These are phyloP conservation scores for Phytophthora lateralis DNA, from an alignment of 352 stramenopile species.

Conservation along the genomic window DNA sequence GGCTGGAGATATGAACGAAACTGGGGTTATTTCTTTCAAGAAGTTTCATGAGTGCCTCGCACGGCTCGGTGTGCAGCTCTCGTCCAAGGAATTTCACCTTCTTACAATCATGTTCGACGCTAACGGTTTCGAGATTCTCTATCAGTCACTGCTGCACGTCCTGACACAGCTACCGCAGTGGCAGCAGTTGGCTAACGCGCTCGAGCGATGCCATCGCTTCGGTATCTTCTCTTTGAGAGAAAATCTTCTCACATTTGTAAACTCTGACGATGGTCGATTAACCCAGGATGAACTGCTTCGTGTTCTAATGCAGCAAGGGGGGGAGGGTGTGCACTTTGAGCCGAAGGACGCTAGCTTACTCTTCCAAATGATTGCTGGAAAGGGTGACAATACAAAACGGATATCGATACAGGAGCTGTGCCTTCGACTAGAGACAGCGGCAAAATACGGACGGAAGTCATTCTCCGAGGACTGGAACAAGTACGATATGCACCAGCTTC, in stretches of 20 bases:
- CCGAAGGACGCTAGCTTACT: slow-evolving; percentile 43
- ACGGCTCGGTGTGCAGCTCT: slow-evolving; percentile 42
- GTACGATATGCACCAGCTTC: slow-evolving; percentile 52
- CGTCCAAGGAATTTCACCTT: slow-evolving; percentile 47
- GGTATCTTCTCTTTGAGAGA: slow-evolving; percentile 49
- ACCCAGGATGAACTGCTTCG: slow-evolving; percentile 47
- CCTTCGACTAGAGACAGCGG: slow-evolving; percentile 38
- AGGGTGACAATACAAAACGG: slow-evolving; percentile 4
- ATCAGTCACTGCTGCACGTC: slow-evolving; percentile 49
- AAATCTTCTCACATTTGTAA: slow-evolving; percentile 39
- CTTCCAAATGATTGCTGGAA: slow-evolving; percentile 37
- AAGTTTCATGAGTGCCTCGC: slow-evolving; percentile 49
- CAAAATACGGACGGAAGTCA: slow-evolving; percentile 11
- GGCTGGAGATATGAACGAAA: slow-evolving; percentile 55
- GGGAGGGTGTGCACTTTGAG: slow-evolving; percentile 39
- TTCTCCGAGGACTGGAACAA: slow-evolving; percentile 34
- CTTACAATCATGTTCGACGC: slow-evolving; percentile 57
- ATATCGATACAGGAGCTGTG: slow-evolving; percentile 47
- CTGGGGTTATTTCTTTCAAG: slow-evolving; percentile 45
- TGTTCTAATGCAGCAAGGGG: slow-evolving; percentile 39
- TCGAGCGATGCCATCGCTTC: slow-evolving; percentile 44
- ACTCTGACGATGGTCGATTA: slow-evolving; percentile 45
- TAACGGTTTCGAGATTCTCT: slow-evolving; percentile 57
- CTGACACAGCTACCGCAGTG: slow-evolving; percentile 34
- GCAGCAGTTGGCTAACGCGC: slow-evolving; percentile 24